A percentile compares a stretch with the other conserved stretches of the same genome.
Conservation (phyloP, 1,139 yeast genomes). For the Lodderomyces jiufengensis region DNA sequence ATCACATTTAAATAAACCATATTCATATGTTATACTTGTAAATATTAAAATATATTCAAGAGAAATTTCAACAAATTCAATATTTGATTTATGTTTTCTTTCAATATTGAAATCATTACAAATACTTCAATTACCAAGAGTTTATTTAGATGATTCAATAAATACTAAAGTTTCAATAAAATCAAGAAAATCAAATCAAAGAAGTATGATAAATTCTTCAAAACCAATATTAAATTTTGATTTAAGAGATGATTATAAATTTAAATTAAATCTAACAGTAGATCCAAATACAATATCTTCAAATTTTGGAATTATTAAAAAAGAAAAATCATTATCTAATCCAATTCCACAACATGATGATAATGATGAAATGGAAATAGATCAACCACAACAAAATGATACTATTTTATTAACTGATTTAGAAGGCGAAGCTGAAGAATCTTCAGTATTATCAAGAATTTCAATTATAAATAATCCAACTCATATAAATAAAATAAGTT, state of each 20-base stretch:
- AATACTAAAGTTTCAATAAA: slow-evolving; percentile 46
- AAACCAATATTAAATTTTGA: slow-evolving; percentile 33
- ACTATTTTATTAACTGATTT: slow-evolving; percentile 60
- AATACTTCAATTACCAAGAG: slow-evolving; percentile 60
- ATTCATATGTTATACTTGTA: slow-evolving; percentile 67
- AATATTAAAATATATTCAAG: slow-evolving; percentile 69
- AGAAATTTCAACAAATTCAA: slow-evolving; percentile 53
- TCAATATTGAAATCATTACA: slow-evolving; percentile 63
- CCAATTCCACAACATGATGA: background rate
- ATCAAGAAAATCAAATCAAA: slow-evolving; percentile 31
- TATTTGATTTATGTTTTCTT: slow-evolving; percentile 74
- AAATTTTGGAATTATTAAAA: slow-evolving; percentile 60
- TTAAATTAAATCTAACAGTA: slow-evolving; percentile 32
- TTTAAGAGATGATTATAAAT: slow-evolving; percentile 20
- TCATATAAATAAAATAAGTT: slow-evolving; percentile 17
- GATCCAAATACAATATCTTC: slow-evolving; percentile 47
- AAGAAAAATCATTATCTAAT: background rate
- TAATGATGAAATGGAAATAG: background rate
- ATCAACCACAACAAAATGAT: slow-evolving; percentile 13
- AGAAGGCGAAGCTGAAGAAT: slow-evolving; percentile 79
- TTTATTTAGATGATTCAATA: slow-evolving; percentile 51
- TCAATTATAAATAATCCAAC: slow-evolving; percentile 28
- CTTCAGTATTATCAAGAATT: slow-evolving; percentile 41
- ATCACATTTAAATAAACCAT: slow-evolving; percentile 29
- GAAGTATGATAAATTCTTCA: slow-evolving; percentile 46